These are phyloP conservation scores for Parafenestella ontariensis DNA, from an alignment of 2,329 filamentous ascomycete genomes.

Conservation along the genomic window DNA sequence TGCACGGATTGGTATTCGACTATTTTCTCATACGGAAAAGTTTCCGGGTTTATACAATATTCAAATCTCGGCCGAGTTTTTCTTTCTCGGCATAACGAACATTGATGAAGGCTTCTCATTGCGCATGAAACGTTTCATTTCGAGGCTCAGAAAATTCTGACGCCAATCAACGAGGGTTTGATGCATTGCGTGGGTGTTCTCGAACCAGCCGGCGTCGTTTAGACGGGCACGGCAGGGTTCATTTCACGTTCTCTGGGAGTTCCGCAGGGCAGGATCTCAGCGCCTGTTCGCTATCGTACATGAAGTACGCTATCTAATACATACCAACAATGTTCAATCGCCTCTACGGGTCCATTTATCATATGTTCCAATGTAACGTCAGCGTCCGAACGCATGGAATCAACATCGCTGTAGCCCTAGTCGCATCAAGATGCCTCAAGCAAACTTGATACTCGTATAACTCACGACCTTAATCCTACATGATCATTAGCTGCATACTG, in stretches of 20 bases:
- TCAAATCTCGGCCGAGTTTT: constrained; percentile 10
- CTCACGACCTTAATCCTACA: neutral
- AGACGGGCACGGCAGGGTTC: constrained; percentile 1
- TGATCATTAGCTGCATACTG: neutral
- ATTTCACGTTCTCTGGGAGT: constrained; percentile 1
- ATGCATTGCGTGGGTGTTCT: constrained; percentile 24
- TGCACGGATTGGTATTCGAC: neutral
- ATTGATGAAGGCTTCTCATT: constrained; percentile 19
- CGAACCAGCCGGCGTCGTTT: constrained; percentile 10
- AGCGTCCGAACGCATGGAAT: neutral
- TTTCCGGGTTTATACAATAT: constrained; percentile 13
- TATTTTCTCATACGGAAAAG: constrained; percentile 16
- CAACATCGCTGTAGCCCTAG: neutral
- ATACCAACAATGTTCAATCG: neutral
- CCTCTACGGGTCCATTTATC: neutral
- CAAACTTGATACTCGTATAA: neutral
- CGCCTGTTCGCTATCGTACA: constrained; percentile 12
- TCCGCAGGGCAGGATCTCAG: neutral
- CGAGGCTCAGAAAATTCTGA: constrained; percentile 3
- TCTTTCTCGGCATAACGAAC: constrained; percentile 18
- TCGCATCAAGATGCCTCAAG: neutral
- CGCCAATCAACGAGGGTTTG: constrained; percentile 7
- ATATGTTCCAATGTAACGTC: neutral
- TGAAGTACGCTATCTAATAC: constrained; percentile 6
- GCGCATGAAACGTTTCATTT: constrained; percentile 1